These are phyloP conservation scores for Keithomyces neogunnii DNA, from an alignment of 2,329 filamentous ascomycete genomes.

Conservation along the genomic window DNA sequence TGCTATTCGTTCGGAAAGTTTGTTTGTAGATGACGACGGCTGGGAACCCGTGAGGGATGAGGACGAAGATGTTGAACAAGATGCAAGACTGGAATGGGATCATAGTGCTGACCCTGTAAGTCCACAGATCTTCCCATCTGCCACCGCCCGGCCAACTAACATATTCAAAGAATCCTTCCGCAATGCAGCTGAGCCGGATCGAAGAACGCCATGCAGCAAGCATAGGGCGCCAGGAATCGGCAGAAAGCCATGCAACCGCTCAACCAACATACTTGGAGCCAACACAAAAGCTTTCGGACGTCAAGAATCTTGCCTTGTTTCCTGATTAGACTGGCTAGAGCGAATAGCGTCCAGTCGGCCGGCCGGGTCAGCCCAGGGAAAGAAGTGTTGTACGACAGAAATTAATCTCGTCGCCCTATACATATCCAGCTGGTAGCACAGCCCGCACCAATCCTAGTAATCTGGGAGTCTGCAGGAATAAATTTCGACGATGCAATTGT, in stretches of 20 bases:
- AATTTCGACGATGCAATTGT: constrained; percentile 51
- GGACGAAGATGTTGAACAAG: constrained; percentile 55
- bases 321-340: constrained; percentile 19
- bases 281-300: constrained; percentile 66
- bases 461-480: constrained; percentile 40
- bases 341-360: not conserved
- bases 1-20: constrained; percentile 54
- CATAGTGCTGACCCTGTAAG: constrained; percentile 55
- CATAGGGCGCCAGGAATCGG: constrained; percentile 11
- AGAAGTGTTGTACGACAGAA: not conserved
- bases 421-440: constrained; percentile 84
- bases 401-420: constrained; percentile 21
- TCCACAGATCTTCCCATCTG: constrained; percentile 7
- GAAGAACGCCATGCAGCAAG: constrained; percentile 16
- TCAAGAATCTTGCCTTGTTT: constrained; percentile 38
- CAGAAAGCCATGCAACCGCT: constrained; percentile 15
- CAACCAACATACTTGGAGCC: constrained; percentile 46
- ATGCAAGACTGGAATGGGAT: constrained; percentile 67
- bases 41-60: constrained; percentile 62
- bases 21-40: constrained; percentile 69
- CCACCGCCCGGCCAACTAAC: constrained; percentile 18
- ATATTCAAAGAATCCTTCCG: constrained; percentile 31
- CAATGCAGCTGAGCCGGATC: constrained; percentile 33
- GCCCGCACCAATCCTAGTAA: constrained; percentile 65
- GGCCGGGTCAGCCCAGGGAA: not conserved